These are phyloP conservation scores for Aspergillus brasiliensis DNA, from an alignment of 2,329 filamentous ascomycete species.

Conservation along the genomic window DNA sequence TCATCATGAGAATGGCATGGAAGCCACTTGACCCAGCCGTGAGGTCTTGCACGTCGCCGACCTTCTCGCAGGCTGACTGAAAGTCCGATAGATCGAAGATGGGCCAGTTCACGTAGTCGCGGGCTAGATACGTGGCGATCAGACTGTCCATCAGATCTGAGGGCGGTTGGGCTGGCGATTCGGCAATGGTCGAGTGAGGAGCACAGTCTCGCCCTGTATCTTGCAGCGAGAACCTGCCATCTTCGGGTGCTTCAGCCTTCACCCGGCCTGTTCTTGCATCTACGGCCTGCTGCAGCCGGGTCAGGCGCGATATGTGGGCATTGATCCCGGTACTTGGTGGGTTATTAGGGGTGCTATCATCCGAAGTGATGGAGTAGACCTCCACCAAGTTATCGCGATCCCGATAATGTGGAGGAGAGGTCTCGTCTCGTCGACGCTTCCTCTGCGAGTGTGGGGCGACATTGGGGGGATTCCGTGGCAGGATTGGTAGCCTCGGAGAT, in stretches of 20 bases:
- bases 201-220: background rate
- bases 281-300: slow-evolving; percentile 10
- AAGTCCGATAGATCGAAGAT: slow-evolving; percentile 25
- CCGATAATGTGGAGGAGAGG: background rate
- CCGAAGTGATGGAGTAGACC: slow-evolving; percentile 5
- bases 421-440: background rate
- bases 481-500: background rate
- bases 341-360: slow-evolving; percentile 3
- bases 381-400: background rate
- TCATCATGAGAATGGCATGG: slow-evolving; percentile 21
- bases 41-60: slow-evolving; percentile 7
- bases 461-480: background rate
- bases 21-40: slow-evolving; percentile 16
- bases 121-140: slow-evolving; percentile 23
- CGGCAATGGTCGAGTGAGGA: background rate
- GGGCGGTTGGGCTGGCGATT: slow-evolving; percentile 11
- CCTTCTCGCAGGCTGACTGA: slow-evolving; percentile 16
- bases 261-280: slow-evolving; percentile 6
- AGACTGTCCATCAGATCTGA: slow-evolving; percentile 20
- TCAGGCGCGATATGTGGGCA: slow-evolving; percentile 6
- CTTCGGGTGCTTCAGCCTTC: slow-evolving; percentile 11
- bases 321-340: background rate
- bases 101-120: slow-evolving; percentile 30
- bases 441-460: background rate
- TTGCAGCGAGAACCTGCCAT: background rate